These are phyloP conservation scores for Xylona heveae DNA, from an alignment of 495 filamentous ascomycete genomes.

Conservation along the genomic window DNA sequence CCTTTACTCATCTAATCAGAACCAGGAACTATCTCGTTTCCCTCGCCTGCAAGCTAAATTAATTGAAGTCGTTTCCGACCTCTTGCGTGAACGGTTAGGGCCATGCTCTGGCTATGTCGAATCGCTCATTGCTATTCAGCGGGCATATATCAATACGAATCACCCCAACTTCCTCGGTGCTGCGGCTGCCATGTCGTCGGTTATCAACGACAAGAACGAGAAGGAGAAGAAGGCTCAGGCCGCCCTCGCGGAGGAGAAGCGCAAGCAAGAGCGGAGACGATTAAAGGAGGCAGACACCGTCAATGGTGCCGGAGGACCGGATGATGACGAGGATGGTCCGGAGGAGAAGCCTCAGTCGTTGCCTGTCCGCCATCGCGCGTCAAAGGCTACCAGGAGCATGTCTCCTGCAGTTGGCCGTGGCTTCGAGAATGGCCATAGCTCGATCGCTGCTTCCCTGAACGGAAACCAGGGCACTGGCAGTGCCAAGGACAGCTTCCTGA, in stretches of 20 bases:
- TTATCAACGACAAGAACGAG: slow-evolving; percentile 85
- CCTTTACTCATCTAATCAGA: slow-evolving; percentile 3
- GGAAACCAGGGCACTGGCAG: slow-evolving; percentile 27
- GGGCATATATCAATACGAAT: slow-evolving; percentile 98
- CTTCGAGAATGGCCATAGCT: slow-evolving; percentile 26
- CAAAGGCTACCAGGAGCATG: slow-evolving; percentile 49
- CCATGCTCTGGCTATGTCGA: slow-evolving; percentile 82
- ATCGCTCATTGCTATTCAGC: slow-evolving; percentile 88
- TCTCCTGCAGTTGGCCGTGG: slow-evolving; percentile 55
- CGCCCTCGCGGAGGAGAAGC: slow-evolving; percentile 57
- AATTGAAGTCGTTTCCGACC: slow-evolving; percentile 94
- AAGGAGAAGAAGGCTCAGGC: slow-evolving; percentile 73
- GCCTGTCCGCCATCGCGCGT: slow-evolving; percentile 33
- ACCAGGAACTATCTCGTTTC: slow-evolving; percentile 58
- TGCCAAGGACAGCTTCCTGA: slow-evolving; percentile 72
- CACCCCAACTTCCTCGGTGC: slow-evolving; percentile 97
- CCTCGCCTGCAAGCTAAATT: slow-evolving; percentile 89
- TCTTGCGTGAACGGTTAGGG: slow-evolving; percentile 78
- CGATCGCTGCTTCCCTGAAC: slow-evolving; percentile 43
- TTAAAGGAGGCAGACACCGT: slow-evolving; percentile 53
- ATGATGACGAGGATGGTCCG: slow-evolving; percentile 48
- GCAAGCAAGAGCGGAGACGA: slow-evolving; percentile 61
- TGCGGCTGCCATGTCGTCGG: slow-evolving; percentile 92
- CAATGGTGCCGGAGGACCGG: slow-evolving; percentile 52
- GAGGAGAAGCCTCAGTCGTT: slow-evolving; percentile 25